These are phyloP conservation scores for Aethionema arabicum DNA, from an alignment of 345 rosid species.

Conservation along the genomic window DNA sequence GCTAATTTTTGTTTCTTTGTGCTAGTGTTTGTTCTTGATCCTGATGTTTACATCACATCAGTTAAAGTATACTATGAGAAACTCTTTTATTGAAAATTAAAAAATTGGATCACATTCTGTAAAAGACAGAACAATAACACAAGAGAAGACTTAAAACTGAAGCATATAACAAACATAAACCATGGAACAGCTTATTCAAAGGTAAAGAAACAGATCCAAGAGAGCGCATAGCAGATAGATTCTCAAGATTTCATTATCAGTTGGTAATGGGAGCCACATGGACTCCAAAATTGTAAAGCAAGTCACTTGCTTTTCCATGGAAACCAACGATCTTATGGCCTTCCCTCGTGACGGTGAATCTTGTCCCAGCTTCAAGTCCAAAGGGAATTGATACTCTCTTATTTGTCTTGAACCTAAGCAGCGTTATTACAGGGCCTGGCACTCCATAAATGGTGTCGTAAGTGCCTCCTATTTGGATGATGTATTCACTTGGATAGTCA, in stretches of 20 bases:
- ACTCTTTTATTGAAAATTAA: no score
- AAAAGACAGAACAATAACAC: no score
- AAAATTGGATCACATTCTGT: no score
- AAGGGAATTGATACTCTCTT: slow-evolving; percentile 22
- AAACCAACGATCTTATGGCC: slow-evolving; percentile 34
- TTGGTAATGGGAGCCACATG: slow-evolving; percentile 33
- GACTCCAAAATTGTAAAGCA: slow-evolving; percentile 33
- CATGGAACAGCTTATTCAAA: slow-evolving; percentile 16
- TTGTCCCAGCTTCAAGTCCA: slow-evolving; percentile 22
- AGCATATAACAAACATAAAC: no score
- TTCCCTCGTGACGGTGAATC: slow-evolving; percentile 7
- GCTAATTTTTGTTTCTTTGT: not conserved
- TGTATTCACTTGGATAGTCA: slow-evolving; percentile 37
- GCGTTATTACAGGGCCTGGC: not conserved
- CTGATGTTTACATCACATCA: slow-evolving; percentile 24
- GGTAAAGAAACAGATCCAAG: not conserved
- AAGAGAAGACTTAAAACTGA: no score
- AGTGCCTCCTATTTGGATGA: slow-evolving; percentile 23
- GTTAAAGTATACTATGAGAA: slow-evolving; percentile 38
- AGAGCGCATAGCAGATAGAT: slow-evolving; percentile 6
- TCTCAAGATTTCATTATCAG: slow-evolving; percentile 12
- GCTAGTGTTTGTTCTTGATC: slow-evolving; percentile 13
- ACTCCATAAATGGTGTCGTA: slow-evolving; percentile 3
- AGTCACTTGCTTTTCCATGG: slow-evolving; percentile 30
- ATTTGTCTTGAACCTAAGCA: slow-evolving; percentile 34